Evolutionary conservation across 2,329 filamentous ascomycete species (phyloP).

Genomic region (Seiridium cupressi): DNA sequence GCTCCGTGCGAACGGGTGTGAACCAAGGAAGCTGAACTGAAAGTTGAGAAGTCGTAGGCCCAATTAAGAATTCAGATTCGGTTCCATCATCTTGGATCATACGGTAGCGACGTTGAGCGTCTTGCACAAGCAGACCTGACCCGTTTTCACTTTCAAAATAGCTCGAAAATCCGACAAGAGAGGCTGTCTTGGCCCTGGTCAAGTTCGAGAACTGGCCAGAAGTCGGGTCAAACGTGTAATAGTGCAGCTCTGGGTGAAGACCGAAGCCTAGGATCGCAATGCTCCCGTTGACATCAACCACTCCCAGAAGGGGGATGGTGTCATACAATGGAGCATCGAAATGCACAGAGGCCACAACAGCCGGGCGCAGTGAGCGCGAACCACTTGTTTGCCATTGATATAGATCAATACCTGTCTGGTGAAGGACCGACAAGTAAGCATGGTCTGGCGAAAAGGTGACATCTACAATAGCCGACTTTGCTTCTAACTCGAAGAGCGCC

Average conservation of each 20-base stretch:
- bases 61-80: constrained; percentile 19
- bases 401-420: constrained; percentile 62
- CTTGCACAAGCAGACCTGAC: constrained; percentile 38
- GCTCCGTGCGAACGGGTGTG: constrained; percentile 41
- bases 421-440: constrained; percentile 69
- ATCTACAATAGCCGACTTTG: constrained; percentile 66
- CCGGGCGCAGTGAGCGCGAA: constrained; percentile 46
- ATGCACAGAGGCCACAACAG: constrained; percentile 35
- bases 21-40: constrained; percentile 51
- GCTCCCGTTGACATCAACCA: constrained; percentile 23
- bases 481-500: constrained; percentile 71
- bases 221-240: constrained; percentile 16
- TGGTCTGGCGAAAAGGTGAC: constrained; percentile 69
- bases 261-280: constrained; percentile 25
- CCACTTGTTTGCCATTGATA: constrained; percentile 67
- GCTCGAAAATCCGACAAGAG: constrained; percentile 27
- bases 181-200: constrained; percentile 22
- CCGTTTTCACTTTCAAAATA: constrained; percentile 26
- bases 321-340: constrained; percentile 21
- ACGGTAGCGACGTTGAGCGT: constrained; percentile 36
- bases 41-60: constrained; percentile 30
- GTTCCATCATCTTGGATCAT: neutral
- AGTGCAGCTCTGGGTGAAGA: constrained; percentile 20
- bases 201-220: constrained; percentile 18
- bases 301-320: constrained; percentile 25